Evolutionary conservation across 2,329 filamentous ascomycete species (phyloP), one percentile per base, ranked within the genome.

Genomic region (Ophiostoma piceae): DNA sequence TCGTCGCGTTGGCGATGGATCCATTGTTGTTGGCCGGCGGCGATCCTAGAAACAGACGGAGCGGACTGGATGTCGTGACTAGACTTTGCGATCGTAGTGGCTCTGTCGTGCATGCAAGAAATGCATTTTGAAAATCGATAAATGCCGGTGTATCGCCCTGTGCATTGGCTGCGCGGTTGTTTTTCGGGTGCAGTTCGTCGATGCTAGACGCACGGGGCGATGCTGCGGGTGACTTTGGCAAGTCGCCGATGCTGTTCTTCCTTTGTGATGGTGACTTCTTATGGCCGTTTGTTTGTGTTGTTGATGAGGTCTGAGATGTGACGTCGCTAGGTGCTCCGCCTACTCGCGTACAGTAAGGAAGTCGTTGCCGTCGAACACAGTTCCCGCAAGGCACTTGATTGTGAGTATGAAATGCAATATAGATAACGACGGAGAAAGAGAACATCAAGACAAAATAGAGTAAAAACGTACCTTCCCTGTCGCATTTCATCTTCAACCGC

Each of bases 401-500:
- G 51, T 57, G 2, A 57, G 51, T 26, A 29, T 57, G 2, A 29
- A 11, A 14, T 1, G 7, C 47, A 54, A 9, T 22, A 3, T 57
- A 26, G 0, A 57, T 7, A n/a, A 19, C 14, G 47, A 22, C 8
- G 16, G 8, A 54, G 16, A 54, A 54, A 3, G 5, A 9, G 5
- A 26, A 26, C 12, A 3, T 6, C 5, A 1, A 16, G 19, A 2
- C 14, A 9, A 7, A 47, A 47, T 0, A 47, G 7, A 19, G 8
- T n/a, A 29, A 57, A 57, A 29, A 26, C 51, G 0, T 26, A 57
- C 51, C 51, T 57, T 57, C 8, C 51, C 51, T 57, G 12, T 57
- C 51, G 22, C 51, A 57, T 57, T 57, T 57, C 51, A 57, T 57
- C 22, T 57, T 57, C 51, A 57, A 14, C n/a, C 51, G 51, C 3